phyloP scores from a whole-genome alignment of 2,329 filamentous ascomycete genomes.

The Gremmenia infestans region DNA sequence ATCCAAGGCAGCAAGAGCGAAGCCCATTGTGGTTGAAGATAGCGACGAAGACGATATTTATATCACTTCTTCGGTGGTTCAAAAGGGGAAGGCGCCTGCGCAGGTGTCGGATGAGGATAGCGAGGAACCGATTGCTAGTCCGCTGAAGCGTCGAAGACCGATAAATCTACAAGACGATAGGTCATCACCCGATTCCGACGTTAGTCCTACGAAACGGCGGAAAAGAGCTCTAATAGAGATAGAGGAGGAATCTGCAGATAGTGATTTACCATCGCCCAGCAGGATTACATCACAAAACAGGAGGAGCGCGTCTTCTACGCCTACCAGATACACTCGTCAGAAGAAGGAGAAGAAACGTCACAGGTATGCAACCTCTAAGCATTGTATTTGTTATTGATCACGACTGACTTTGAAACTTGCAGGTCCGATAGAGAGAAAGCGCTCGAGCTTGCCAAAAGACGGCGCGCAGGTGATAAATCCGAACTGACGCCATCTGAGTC shows the following conservation, averaged over 20 bases:
- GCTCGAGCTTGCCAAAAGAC: constrained; percentile 36
- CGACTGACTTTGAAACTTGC: too few species aligned
- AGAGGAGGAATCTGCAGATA: neutral
- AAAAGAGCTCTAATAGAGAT: neutral
- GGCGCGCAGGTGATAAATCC: constrained; percentile 37
- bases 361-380: constrained; percentile 22
- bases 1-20: neutral
- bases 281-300: neutral
- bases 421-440: constrained; percentile 35
- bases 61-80: constrained; percentile 13
- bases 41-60: constrained; percentile 14
- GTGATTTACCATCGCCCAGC: constrained; percentile 7
- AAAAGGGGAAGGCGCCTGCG: neutral
- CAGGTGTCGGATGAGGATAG: constrained; percentile 3
- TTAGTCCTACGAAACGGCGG: constrained; percentile 1
- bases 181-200: constrained; percentile 4
- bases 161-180: neutral
- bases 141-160: constrained; percentile 13
- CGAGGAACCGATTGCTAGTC: constrained; percentile 7
- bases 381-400: too few species aligned
- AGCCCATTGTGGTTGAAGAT: constrained; percentile 1
- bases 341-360: constrained; percentile 20
- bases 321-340: constrained; percentile 18
- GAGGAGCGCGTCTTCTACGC: neutral
- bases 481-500: constrained; percentile 35